A percentile compares a stretch with the other conserved stretches of the same genome.
These are phyloP conservation scores for Fusarium acutatum DNA, from an alignment of 2,329 filamentous ascomycete genomes.

Conservation along the genomic window DNA sequence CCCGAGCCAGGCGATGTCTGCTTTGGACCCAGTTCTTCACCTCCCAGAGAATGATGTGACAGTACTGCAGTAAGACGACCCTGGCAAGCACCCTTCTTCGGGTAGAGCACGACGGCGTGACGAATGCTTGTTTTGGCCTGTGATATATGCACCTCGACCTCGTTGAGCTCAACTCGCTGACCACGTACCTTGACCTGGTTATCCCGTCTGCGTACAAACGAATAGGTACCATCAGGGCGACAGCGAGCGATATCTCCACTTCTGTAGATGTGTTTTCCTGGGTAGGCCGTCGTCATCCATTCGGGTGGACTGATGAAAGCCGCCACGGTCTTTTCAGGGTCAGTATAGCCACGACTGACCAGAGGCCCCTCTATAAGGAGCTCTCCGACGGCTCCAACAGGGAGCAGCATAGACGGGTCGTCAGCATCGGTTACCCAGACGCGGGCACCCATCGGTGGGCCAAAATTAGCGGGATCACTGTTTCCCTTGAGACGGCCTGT, in stretches of 20 bases:
- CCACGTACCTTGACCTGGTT: constrained; percentile 43
- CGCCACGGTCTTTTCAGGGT: not conserved
- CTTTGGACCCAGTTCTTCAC: not conserved
- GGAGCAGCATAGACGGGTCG: not conserved
- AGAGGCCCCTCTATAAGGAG: not conserved
- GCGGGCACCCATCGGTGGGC: not conserved
- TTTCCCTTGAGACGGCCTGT: not conserved
- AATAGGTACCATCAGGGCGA: not conserved
- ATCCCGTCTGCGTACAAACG: constrained; percentile 39
- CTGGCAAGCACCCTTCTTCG: not conserved
- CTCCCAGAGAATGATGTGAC: not conserved
- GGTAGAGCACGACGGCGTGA: not conserved
- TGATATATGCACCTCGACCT: not conserved
- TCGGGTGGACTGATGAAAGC: not conserved
- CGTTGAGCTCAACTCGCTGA: constrained; percentile 26
- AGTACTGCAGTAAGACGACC: not conserved
- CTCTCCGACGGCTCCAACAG: not conserved
- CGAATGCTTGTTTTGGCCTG: not conserved
- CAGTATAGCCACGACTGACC: not conserved
- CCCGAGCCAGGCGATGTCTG: not conserved
- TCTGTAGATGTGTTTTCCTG: not conserved
- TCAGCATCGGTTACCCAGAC: not conserved
- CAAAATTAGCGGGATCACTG: not conserved
- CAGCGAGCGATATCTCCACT: not conserved
- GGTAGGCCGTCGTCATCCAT: not conserved